These are phyloP conservation scores for Heteromeles arbutifolia DNA, from an alignment of 306 rosid genomes.

Conservation along the genomic window DNA sequence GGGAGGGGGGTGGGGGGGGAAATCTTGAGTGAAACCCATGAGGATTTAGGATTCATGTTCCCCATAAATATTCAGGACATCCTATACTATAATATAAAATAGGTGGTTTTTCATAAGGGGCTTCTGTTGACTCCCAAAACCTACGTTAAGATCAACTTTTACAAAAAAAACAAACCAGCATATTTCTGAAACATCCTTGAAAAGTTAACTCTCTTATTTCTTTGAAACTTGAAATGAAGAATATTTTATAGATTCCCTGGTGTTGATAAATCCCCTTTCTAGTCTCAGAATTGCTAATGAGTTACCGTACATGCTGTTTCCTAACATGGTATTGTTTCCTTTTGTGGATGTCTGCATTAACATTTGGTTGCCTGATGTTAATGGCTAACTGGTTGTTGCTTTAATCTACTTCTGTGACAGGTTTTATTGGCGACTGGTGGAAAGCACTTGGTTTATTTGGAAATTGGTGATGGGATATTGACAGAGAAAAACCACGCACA, in stretches of 20 bases:
- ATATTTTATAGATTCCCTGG: not conserved
- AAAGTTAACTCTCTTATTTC: not conserved
- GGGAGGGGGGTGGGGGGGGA: not conserved
- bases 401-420: constrained; percentile 40
- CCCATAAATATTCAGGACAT: not conserved
- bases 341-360: not conserved
- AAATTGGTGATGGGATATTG: constrained; percentile 75
- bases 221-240: not conserved
- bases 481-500: constrained; percentile 55
- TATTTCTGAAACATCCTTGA: not conserved
- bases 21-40: not conserved
- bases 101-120: not conserved
- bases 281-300: not conserved
- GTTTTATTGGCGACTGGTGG: constrained; percentile 97
- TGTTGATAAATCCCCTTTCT: not conserved
- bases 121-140: not conserved
- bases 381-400: not conserved
- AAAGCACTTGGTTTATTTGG: constrained; percentile 79
- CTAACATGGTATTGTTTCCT: not conserved
- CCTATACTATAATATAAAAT: not conserved
- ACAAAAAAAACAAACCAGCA: not conserved
- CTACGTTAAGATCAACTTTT: not conserved
- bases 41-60: not conserved
- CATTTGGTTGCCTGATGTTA: not conserved
- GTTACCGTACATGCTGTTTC: not conserved